Base-by-base conservation (phyloP, 2,329 filamentous ascomycete species). In the Myriosclerotinia duriaeana region DNA sequence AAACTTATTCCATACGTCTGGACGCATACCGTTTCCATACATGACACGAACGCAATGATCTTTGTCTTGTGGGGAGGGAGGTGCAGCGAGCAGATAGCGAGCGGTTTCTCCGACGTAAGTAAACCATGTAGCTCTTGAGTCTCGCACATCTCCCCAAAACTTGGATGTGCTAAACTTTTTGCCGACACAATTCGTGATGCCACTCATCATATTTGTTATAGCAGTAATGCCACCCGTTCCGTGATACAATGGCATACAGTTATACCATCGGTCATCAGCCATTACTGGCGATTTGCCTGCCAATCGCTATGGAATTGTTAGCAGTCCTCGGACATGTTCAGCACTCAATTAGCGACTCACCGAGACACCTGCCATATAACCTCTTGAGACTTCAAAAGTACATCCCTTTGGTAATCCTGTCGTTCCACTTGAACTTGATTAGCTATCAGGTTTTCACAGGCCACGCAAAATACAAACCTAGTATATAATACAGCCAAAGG, bases 21-120 rank as follows among this genome's bases (percentile, higher is more conserved):
- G 87, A 1, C 88, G 82, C 71, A 90, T 80, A 1, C 88, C 88
- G 73, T 90, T 90, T 66, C 88, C 88, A 72, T 83, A 87, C 78
- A 89, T 87, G 61, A 80, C 78, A 67, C 82, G 81, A 14, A 89
- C 80, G 5, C 78, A 79, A 77, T 90, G 87, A 17, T 83, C 78
- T 68, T 78, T 82, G 76, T 90, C 87, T 8, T 85, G 80, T 0
- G 85, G 81, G n/a, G 83, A 85, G 0, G 85, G 84, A 2, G 89
- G 89, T 1, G 85, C 84, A 0, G 89, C 87, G 15, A 93, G 82
- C 0, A 93, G 81, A 71, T 93, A 93, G 0, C 90, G 84, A 8
- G 90, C 85, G 0, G 89, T 91, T 76, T 93, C 90, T 72, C 90
- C 90, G 2, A 93, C 90, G 73, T 93, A 93, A 22, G 90, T 85